Evolutionary conservation across 306 rosid genomes (phyloP).

Genomic region (Quercus ilex): DNA sequence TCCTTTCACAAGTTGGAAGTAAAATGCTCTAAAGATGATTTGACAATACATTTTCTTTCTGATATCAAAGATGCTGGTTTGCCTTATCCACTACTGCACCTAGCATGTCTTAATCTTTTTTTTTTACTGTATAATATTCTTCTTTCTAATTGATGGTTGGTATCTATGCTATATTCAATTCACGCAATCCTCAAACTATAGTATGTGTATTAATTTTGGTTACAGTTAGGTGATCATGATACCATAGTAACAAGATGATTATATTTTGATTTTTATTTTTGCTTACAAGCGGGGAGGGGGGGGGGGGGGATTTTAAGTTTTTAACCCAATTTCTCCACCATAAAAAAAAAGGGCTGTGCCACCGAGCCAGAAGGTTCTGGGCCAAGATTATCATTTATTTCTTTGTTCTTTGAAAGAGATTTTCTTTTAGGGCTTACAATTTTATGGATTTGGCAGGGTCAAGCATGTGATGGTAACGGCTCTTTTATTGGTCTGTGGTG

Average conservation of each 20-base stretch:
- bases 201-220: conserved; percentile 6
- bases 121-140: conserved; percentile 9
- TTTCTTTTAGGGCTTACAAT: conserved; percentile 3
- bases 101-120: conserved; percentile 7
- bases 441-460: conserved; percentile 57
- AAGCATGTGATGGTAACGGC: conserved; percentile 87
- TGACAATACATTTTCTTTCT: conserved; percentile 1
- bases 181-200: conserved; percentile 1
- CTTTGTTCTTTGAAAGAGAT: background rate
- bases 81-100: conserved; percentile 10
- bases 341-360: too few relatives aligned
- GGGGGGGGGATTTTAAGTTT: too few relatives aligned
- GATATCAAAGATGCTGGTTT: conserved; percentile 1
- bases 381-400: background rate
- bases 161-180: conserved; percentile 3
- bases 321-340: too few relatives aligned
- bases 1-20: conserved; percentile 5
- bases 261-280: too few relatives aligned
- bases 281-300: too few relatives aligned
- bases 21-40: conserved; percentile 9
- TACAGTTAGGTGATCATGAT: background rate
- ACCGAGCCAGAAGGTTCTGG: background rate
- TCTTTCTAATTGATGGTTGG: background rate
- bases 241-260: background rate
- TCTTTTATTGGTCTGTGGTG: conserved; percentile 81